Conservation (phyloP, 2,329 filamentous ascomycete genomes). For the Hypoxylon sp. region DNA sequence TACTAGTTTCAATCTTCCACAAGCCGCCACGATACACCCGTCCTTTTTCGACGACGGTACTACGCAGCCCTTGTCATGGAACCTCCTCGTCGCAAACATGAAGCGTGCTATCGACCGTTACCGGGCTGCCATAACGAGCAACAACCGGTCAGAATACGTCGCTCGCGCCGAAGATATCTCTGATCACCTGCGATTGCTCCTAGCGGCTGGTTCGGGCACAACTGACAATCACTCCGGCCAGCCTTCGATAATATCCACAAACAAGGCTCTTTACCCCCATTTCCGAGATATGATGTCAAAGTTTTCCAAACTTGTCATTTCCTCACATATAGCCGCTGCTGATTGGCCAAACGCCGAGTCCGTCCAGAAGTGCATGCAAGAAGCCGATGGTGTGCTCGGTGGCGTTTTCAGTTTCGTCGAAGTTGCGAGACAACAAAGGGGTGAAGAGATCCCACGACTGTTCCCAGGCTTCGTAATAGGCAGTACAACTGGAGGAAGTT, state of each 20-base stretch:
- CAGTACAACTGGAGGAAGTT: conserved; percentile 86
- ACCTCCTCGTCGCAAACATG: conserved; percentile 91
- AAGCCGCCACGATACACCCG: conserved; percentile 75
- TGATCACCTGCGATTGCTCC: conserved; percentile 90
- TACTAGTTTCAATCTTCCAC: conserved; percentile 69
- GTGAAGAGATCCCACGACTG: conserved; percentile 92
- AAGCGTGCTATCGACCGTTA: conserved; percentile 91
- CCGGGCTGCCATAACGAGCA: conserved; percentile 87
- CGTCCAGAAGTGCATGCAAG: conserved; percentile 93
- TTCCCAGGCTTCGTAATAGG: conserved; percentile 94
- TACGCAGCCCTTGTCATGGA: conserved; percentile 87
- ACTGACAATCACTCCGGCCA: conserved; percentile 99
- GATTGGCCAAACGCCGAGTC: conserved; percentile 97
- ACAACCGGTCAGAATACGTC: conserved; percentile 90
- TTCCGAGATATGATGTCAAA: conserved; percentile 99
- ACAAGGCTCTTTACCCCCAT: conserved; percentile 96
- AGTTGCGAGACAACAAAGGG: conserved; percentile 91
- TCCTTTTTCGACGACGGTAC: conserved; percentile 94
- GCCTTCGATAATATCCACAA: conserved; percentile 98
- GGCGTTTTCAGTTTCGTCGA: conserved; percentile 98
- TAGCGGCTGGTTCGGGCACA: conserved; percentile 96
- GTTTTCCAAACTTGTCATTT: conserved; percentile 98
- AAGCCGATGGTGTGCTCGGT: conserved; percentile 95
- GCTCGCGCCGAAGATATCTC: conserved; percentile 97
- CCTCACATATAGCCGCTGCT: conserved; percentile 95